Evolutionary conservation across 441 rosid genomes (phyloP).

Genomic region (Dalechampia spathulata): DNA sequence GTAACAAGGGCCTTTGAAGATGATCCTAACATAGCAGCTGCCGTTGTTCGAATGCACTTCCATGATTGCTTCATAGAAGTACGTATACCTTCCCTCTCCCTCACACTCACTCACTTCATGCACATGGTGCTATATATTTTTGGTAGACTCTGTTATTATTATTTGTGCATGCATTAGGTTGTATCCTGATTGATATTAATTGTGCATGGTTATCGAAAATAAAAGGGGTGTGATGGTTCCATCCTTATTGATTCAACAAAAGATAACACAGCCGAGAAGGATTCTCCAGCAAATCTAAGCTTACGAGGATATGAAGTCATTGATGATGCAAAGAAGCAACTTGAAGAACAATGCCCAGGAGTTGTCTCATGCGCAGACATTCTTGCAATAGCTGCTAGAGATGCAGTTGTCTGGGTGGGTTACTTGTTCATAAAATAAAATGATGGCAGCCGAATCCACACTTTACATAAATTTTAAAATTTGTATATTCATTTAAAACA

Average conservation of each 20-base stretch:
- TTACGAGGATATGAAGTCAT: conserved; percentile 71
- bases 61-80: conserved; percentile 92
- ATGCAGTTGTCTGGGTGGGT: conserved; percentile 69
- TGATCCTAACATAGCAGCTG: conserved; percentile 85
- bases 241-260: conserved; percentile 74
- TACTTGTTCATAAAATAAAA: no score
- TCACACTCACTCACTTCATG: no score
- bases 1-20: conserved; percentile 56
- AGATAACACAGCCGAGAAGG: conserved; percentile 81
- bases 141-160: no score
- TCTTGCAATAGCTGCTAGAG: conserved; percentile 91
- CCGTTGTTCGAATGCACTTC: conserved; percentile 78
- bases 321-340: conserved; percentile 61
- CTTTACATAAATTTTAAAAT: no score
- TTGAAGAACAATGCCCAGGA: conserved; percentile 76
- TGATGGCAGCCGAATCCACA: no score
- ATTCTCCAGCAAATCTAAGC: conserved; percentile 83
- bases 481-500: no score
- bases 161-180: no score
- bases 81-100: no score
- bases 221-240: conserved; percentile 86
- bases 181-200: background rate
- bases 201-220: no score
- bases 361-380: conserved; percentile 92
- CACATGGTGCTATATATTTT: no score